Conservation (phyloP, 257 asterid species). For the Primulina eburnea region DNA sequence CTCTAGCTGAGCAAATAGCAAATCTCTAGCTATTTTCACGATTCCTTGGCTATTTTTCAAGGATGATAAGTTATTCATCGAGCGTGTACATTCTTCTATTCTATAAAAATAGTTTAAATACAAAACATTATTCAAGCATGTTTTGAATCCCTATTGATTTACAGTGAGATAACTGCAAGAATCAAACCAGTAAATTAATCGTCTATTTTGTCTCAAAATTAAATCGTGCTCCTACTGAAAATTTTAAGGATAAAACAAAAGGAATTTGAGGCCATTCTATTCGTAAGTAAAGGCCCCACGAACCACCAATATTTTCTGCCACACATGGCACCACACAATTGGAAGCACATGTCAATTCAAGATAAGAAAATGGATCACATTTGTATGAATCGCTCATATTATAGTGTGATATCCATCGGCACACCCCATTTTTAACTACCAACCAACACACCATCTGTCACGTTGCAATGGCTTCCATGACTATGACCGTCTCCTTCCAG, state of each 20-base stretch:
- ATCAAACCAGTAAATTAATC: no score
- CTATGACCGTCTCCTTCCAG: conserved; percentile 53
- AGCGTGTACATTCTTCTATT: no score
- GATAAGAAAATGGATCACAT: conserved; percentile 39
- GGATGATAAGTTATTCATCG: no score
- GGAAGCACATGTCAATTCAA: conserved; percentile 1
- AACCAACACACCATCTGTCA: neutral
- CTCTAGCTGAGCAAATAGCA: no score
- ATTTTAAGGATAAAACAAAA: conserved; percentile 15
- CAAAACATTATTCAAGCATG: no score
- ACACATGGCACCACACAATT: neutral
- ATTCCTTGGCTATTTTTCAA: no score
- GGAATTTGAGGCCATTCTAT: conserved; percentile 14
- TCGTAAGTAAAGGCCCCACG: neutral
- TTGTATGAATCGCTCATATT: conserved; percentile 10
- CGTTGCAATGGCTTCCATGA: conserved; percentile 50
- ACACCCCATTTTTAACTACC: neutral
- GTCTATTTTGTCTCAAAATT: no score
- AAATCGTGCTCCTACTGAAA: no score
- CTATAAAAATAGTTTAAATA: no score
- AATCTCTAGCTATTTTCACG: no score
- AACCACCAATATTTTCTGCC: neutral
- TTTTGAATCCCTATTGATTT: no score
- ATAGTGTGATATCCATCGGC: neutral
- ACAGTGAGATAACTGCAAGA: no score